Evolutionary conservation across 148 eudicot species (phyloP).

Genomic region (Silene uniflora): DNA sequence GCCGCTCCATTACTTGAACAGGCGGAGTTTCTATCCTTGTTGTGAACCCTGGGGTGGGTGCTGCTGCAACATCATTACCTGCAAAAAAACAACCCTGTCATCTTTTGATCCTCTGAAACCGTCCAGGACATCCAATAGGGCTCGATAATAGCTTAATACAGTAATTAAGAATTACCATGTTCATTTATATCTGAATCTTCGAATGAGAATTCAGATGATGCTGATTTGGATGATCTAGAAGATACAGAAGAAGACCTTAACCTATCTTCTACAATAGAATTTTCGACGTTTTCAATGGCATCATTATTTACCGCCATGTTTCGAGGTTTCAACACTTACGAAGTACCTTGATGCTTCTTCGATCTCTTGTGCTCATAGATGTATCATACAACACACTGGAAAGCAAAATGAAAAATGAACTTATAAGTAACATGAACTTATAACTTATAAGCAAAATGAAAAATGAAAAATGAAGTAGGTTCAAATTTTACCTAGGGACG

Average conservation of each 20-base stretch:
- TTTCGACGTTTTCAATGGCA: constrained; percentile 13
- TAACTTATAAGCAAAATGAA: not conserved
- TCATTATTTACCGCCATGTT: constrained; percentile 8
- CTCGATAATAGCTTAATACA: not conserved
- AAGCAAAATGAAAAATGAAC: not conserved
- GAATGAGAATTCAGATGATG: constrained; percentile 42
- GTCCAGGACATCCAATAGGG: too few relatives aligned
- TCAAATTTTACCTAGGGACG: too few relatives aligned
- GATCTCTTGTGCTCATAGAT: constrained; percentile 17
- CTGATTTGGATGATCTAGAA: constrained; percentile 29
- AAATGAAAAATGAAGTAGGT: not conserved
- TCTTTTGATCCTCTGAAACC: too few relatives aligned
- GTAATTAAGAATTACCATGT: not conserved
- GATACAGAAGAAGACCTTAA: constrained; percentile 32
- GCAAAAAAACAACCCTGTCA: not conserved
- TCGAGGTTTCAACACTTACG: constrained; percentile 29
- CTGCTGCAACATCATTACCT: constrained; percentile 11
- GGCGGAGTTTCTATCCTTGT: constrained; percentile 46
- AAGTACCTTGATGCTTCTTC: constrained; percentile 15
- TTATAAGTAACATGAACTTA: too few relatives aligned
- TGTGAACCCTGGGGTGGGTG: not conserved
- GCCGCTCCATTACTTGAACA: constrained; percentile 55
- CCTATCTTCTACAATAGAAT: constrained; percentile 19
- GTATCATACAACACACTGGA: not conserved
- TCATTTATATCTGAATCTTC: constrained; percentile 32